Base-by-base conservation (phyloP, 2,329 filamentous ascomycete species). In the Cercospora nicotianae region DNA sequence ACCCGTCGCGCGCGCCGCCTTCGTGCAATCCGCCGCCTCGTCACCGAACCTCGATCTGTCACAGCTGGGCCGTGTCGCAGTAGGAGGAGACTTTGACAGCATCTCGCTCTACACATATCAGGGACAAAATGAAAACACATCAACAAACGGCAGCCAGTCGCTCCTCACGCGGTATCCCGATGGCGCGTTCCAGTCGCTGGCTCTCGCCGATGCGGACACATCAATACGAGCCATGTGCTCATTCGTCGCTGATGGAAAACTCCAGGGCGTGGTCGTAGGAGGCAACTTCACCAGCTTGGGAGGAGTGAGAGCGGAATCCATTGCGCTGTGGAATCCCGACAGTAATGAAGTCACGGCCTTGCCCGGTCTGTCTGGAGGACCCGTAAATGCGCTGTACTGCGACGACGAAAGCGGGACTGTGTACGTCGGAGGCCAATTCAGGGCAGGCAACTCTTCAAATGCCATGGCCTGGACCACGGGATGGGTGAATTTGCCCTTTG, bases 231-330 rank as follows among this genome's bases (percentile, higher is more conserved):
- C 92, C 71, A 95, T 99, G 91, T 99, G 95, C 82, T 83, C 90
- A 20, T 92, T 94, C 74, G 84, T 88, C 62, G 81, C 85, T 74
- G 86, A 92, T 79, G 91, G 91, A 71, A 86, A 84, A 5, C 81
- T 90, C 66, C 84, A 87, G n/a, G 90, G 91, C 48, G 87, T 98
- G 30, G 87, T 98, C 59, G 86, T 99, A 16, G 95, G 91, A 65
- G 95, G 95, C 59, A 98, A 98, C 82, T 99, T 99, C 78, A 98
- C 95, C 33, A 96, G 92, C 78, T 82, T 99, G 70, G 92, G 90
- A 67, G 89, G 89, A 67, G 85, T 90, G 66, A 83, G 91, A 76
- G 92, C 93, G 2, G 89, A 89, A 63, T 92, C 91, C 55, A 87
- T 96, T 66, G 95, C 94, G 26, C 79, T 96, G 58, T 93, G 94